phyloP scores from a whole-genome alignment of 164 flowering plant species.

The Tetrastigma voinierianum region DNA sequence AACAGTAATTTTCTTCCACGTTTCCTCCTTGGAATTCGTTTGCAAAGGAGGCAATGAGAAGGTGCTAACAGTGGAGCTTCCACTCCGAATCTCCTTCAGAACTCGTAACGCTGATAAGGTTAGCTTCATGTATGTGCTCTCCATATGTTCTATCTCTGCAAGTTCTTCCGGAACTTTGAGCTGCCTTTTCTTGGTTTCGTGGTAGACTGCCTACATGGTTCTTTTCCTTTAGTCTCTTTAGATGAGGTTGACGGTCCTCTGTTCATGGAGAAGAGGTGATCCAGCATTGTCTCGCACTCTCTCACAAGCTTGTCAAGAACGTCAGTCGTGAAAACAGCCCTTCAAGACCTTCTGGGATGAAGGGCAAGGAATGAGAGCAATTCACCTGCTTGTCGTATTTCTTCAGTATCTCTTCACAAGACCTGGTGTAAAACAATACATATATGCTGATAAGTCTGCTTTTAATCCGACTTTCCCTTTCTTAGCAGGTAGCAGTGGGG shows the following conservation, averaged over 20 bases:
- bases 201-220: background rate
- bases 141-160: constrained; percentile 46
- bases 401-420: constrained; percentile 64
- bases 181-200: constrained; percentile 5
- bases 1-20: constrained; percentile 31
- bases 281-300: constrained; percentile 56
- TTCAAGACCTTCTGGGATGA: constrained; percentile 55
- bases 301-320: constrained; percentile 53
- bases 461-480: no score
- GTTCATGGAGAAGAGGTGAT: constrained; percentile 29
- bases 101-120: constrained; percentile 46
- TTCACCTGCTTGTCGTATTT: constrained; percentile 66
- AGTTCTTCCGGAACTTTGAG: constrained; percentile 37
- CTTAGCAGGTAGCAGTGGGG: no score
- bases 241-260: constrained; percentile 9
- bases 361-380: constrained; percentile 48
- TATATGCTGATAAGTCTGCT: no score
- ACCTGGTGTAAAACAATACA: constrained; percentile 34
- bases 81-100: constrained; percentile 55
- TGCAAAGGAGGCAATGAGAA: constrained; percentile 58
- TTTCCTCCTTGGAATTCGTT: constrained; percentile 24
- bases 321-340: constrained; percentile 60
- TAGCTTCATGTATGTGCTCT: constrained; percentile 46
- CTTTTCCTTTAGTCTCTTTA: constrained; percentile 9
- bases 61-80: constrained; percentile 56